Evolutionary conservation across 2,329 filamentous ascomycete genomes (phyloP).

Genomic region (Phyllosticta citribraziliensis): DNA sequence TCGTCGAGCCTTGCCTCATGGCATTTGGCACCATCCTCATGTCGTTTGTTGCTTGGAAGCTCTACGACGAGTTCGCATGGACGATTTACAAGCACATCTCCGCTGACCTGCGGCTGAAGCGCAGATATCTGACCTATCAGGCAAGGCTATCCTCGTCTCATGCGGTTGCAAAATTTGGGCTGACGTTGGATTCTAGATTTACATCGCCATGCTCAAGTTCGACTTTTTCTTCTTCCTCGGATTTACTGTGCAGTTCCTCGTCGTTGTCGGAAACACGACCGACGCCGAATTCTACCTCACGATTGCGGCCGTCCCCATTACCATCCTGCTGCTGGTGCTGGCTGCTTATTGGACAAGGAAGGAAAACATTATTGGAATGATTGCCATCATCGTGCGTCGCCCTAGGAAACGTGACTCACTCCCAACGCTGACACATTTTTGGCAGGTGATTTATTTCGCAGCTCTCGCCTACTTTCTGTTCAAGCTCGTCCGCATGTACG

Average conservation of each 20-base stretch:
- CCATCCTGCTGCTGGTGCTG: slow-evolving; percentile 75
- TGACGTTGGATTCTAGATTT: slow-evolving; percentile 53
- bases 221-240: slow-evolving; percentile 99
- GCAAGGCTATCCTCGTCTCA: slow-evolving; percentile 39
- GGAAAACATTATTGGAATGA: slow-evolving; percentile 73
- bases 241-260: slow-evolving; percentile 95
- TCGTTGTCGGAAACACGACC: slow-evolving; percentile 63
- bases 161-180: neutral
- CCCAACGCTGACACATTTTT: neutral
- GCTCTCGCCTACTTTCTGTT: slow-evolving; percentile 94
- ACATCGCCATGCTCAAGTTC: slow-evolving; percentile 95
- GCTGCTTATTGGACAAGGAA: slow-evolving; percentile 77
- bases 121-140: slow-evolving; percentile 92
- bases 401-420: neutral
- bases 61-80: slow-evolving; percentile 98
- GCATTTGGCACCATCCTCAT: slow-evolving; percentile 64
- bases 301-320: slow-evolving; percentile 80
- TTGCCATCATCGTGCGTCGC: slow-evolving; percentile 52
- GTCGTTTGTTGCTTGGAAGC: slow-evolving; percentile 76
- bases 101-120: slow-evolving; percentile 92
- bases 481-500: slow-evolving; percentile 95
- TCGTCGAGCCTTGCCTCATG: slow-evolving; percentile 79
- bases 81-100: slow-evolving; percentile 99
- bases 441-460: slow-evolving; percentile 67
- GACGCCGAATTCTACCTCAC: slow-evolving; percentile 77